Percentiles rank a stretch among this genome's conserved stretches.
phyloP scores from a whole-genome alignment of 768 basidiomycete genomes.

The Amanita rubescens region DNA sequence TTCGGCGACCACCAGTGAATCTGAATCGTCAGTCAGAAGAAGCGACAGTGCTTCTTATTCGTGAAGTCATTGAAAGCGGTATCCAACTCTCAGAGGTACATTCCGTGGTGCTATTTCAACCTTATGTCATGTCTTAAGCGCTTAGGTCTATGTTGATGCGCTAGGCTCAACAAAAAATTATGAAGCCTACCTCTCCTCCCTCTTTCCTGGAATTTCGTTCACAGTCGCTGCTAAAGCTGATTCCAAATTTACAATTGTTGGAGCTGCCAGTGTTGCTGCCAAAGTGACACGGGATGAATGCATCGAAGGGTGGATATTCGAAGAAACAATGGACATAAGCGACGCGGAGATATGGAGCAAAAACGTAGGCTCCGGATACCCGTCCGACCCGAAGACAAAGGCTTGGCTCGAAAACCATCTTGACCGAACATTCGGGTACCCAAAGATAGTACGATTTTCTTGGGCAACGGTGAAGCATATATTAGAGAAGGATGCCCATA shows the following conservation, averaged over 20 bases:
- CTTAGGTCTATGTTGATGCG: slow-evolving; percentile 89
- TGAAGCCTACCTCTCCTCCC: slow-evolving; percentile 68
- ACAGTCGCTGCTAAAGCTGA: slow-evolving; percentile 93
- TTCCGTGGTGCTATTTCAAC: not conserved
- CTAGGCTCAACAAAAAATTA: slow-evolving; percentile 84
- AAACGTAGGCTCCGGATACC: slow-evolving; percentile 81
- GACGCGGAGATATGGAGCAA: slow-evolving; percentile 19
- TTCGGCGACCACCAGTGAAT: slow-evolving; percentile 74
- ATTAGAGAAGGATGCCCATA: slow-evolving; percentile 73
- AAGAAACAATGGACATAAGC: slow-evolving; percentile 37
- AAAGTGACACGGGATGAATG: slow-evolving; percentile 94
- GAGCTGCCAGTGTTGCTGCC: slow-evolving; percentile 95
- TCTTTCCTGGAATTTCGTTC: slow-evolving; percentile 82
- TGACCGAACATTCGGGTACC: slow-evolving; percentile 89
- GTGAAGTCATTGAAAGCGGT: slow-evolving; percentile 73
- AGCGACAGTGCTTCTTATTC: slow-evolving; percentile 84
- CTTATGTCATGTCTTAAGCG: not conserved
- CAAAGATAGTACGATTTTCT: slow-evolving; percentile 84
- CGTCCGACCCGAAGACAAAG: slow-evolving; percentile 90
- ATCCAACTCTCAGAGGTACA: slow-evolving; percentile 72
- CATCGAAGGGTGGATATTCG: slow-evolving; percentile 78
- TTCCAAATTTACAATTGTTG: slow-evolving; percentile 93
- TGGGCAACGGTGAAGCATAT: slow-evolving; percentile 90
- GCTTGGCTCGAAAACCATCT: slow-evolving; percentile 72
- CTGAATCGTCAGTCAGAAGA: slow-evolving; percentile 85